Conservation (phyloP, 306 rosid species). For the Malus domestica region DNA sequence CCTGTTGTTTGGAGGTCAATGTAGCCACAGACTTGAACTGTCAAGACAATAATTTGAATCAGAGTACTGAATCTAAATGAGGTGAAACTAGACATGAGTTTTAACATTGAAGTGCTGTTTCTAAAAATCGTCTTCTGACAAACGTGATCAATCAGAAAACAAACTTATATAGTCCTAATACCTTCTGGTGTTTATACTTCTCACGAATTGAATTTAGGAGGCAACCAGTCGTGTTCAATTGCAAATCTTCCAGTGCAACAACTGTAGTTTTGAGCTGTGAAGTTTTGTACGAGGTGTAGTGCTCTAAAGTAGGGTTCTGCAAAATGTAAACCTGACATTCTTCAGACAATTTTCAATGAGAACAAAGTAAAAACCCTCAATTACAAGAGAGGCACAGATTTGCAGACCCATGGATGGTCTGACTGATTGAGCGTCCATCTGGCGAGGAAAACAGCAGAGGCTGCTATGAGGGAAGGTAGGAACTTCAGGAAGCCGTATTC, state of each 20-base stretch:
- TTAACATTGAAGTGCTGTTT: background rate
- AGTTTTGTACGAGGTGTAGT: slow-evolving; percentile 62
- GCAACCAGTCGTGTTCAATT: slow-evolving; percentile 49
- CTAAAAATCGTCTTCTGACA: background rate
- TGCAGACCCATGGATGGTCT: slow-evolving; percentile 78
- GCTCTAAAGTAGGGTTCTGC: slow-evolving; percentile 76
- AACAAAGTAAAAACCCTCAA: background rate
- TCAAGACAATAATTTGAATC: slow-evolving; percentile 10
- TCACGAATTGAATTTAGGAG: slow-evolving; percentile 59
- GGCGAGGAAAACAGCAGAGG: slow-evolving; percentile 84
- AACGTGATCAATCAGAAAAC: background rate
- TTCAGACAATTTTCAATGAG: background rate
- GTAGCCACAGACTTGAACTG: slow-evolving; percentile 76
- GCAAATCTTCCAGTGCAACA: slow-evolving; percentile 66
- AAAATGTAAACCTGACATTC: slow-evolving; percentile 11
- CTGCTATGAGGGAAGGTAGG: slow-evolving; percentile 79
- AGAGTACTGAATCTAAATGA: background rate
- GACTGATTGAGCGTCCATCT: slow-evolving; percentile 75
- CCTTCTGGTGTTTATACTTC: slow-evolving; percentile 75
- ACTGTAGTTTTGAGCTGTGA: slow-evolving; percentile 59
- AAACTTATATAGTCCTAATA: slow-evolving; percentile 2
- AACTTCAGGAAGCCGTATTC: slow-evolving; percentile 66
- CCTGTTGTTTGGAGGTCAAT: slow-evolving; percentile 39
- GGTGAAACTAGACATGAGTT: background rate
- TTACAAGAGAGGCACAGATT: background rate